Base-by-base conservation (phyloP, 176 grass and related monocot species). In the Musa schizocarpa region DNA sequence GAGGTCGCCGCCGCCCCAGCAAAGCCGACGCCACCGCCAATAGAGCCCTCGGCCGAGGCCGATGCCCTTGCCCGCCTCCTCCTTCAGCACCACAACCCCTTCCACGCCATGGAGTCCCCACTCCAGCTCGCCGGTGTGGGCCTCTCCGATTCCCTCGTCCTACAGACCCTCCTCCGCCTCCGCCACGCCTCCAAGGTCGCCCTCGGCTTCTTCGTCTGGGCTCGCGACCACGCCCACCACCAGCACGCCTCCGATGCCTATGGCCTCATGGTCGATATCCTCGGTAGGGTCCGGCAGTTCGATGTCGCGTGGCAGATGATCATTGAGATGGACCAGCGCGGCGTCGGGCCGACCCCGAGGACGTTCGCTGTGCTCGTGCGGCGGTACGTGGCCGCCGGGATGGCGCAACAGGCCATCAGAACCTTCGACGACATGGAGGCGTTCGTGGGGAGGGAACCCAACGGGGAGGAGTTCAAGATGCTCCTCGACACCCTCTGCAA, bases 371-470 rank as follows among this genome's bases (percentile, higher is more conserved):
- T 98, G 23, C 74, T 91, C 1, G 81, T 92, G 14, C 77, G 94
- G 82, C 83, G 94, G 78, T 85, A 87, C 49, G 54, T 98, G 68
- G 94, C 94, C 1, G 86, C 86, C 1, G 88, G 90, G 9, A 79
- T 98, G 82, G 91, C 94, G 1, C 78, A 90, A 63, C 90, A 98
- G 80, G 90, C 94, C 0, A 65, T 98, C 23, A 78, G 88, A 52
- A 72, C 94, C 4, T 98, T 98, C 63, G 90, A 98, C 17, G 90
- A 98, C 75, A 93, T 98, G 94, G 94, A 98, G 75, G 94, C 94
- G 59, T 98, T 98, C 53, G 52, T 98, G 1, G 90, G 90, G 62
- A 90, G 94, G 77, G 94, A 93, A 75, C 86, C 94, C 13, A 54
- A 82, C 67, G 81, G 68, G 49, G 73, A 22, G 52, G 88, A 93